Evolutionary conservation across 2,329 filamentous ascomycete genomes (phyloP).

Genomic region (Aspergillus sp.): DNA sequence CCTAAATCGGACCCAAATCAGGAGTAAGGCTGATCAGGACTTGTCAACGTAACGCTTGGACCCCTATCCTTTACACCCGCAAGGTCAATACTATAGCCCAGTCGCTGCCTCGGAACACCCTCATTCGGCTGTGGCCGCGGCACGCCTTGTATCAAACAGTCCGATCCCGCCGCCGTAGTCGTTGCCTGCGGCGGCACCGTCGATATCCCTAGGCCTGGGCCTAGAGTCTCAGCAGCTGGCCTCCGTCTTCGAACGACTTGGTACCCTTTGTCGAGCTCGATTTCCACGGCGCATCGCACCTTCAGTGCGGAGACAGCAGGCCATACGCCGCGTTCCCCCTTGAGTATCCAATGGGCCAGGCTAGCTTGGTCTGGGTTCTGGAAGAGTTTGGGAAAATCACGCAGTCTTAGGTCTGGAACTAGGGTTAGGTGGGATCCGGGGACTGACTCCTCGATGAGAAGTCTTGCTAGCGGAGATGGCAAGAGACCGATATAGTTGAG

Average conservation of each 20-base stretch:
- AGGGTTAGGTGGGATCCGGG: constrained; percentile 77
- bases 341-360: constrained; percentile 79
- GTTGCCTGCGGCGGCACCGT: background rate
- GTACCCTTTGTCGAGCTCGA: constrained; percentile 83
- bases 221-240: constrained; percentile 28
- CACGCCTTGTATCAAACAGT: background rate
- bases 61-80: constrained; percentile 11
- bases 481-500: constrained; percentile 75
- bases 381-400: constrained; percentile 76
- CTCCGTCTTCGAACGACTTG: constrained; percentile 64
- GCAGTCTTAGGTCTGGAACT: constrained; percentile 72
- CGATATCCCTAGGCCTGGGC: background rate
- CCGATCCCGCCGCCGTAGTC: background rate
- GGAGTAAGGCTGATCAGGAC: constrained; percentile 10
- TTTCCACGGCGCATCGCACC: constrained; percentile 80
- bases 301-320: constrained; percentile 80
- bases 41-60: background rate
- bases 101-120: constrained; percentile 25
- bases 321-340: constrained; percentile 88
- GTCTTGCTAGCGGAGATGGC: constrained; percentile 67
- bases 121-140: constrained; percentile 29
- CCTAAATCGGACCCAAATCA: background rate
- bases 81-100: constrained; percentile 20
- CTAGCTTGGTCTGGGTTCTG: constrained; percentile 75
- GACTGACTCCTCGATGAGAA: constrained; percentile 79